Evolutionary conservation across 306 rosid species (phyloP).

Genomic region (Quercus dentata): DNA sequence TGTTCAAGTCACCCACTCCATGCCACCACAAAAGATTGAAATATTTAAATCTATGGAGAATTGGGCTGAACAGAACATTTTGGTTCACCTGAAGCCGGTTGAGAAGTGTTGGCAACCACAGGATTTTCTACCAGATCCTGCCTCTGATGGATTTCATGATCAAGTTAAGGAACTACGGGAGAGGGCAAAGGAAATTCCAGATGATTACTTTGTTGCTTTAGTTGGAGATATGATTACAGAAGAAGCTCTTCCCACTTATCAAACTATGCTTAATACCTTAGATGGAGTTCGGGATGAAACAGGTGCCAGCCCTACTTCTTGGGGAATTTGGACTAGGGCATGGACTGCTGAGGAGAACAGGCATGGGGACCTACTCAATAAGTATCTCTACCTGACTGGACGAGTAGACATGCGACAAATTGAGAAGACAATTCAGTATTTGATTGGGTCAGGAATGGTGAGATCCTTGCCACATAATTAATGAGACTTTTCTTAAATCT

Average conservation of each 20-base stretch:
- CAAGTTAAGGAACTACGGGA: conserved; percentile 73
- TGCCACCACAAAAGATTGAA: conserved; percentile 88
- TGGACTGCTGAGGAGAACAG: conserved; percentile 98
- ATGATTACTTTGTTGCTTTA: conserved; percentile 83
- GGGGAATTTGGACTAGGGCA: conserved; percentile 97
- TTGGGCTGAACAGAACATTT: conserved; percentile 81
- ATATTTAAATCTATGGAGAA: conserved; percentile 77
- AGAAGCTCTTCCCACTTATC: conserved; percentile 94
- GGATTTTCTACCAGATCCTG: conserved; percentile 81
- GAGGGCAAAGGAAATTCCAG: conserved; percentile 82
- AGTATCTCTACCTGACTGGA: conserved; percentile 84
- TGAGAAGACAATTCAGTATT: conserved; percentile 87
- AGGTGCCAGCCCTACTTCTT: conserved; percentile 82
- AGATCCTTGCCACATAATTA: conserved; percentile 20
- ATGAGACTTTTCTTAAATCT: neutral
- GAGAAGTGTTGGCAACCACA: conserved; percentile 97
- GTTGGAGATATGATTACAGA: conserved; percentile 95
- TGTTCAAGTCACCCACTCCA: conserved; percentile 81
- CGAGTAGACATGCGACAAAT: conserved; percentile 92
- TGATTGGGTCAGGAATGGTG: conserved; percentile 94
- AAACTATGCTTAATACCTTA: conserved; percentile 86
- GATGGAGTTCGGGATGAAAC: conserved; percentile 94
- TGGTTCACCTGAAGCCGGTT: conserved; percentile 74
- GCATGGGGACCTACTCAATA: conserved; percentile 90
- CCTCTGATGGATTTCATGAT: conserved; percentile 75